Evolutionary conservation across 257 asterid genomes (phyloP), one percentile per base, ranked within the genome.

Genomic region (Fraxinus quadrangulata): DNA sequence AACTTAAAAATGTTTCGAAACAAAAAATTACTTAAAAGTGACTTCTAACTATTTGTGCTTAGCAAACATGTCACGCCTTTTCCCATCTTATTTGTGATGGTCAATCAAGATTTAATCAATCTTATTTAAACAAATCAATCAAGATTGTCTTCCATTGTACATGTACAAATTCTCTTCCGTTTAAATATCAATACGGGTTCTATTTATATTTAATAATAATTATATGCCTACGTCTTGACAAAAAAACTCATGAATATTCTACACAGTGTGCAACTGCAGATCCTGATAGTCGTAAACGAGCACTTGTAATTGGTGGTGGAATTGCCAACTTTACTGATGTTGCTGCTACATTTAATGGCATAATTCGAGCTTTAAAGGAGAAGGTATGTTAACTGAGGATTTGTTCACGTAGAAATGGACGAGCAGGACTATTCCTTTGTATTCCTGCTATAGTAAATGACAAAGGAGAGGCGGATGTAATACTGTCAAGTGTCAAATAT

Each of bases 301-400:
- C 98, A 80, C 98, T 94, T 2, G 92, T 94, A 21, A 87, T 94
- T 19, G 98, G 98, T 21, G 98, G 98, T 61, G 97, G 98, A 39
- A 94, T 94, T 72, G 98, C 98, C 28, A 94, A 94, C 87, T 94
- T 94, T 87, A 94, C 98, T 0, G 98, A 94, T 17, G 97, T 94
- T 61, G 98, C 97, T 31, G 94, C 97, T 77, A 94, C 98, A 47
- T 92, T 94, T 83, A 91, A 85, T 72, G 98, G 98, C 81, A 94
- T 94, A 17, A 92, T 94, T 42, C 90, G 97, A 66, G 98, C 98
- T 80, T 86, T 94, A 42, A 92, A 77, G 78, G 98, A 94, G 75
- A 94, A 94, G 97, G 98, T 91, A 84, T 3, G 77, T 6, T 76
- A 73, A 56, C 26, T 56, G 8, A 23, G 16, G 30, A 61, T 23